These are phyloP conservation scores for Stellera chamaejasme DNA, from an alignment of 345 rosid genomes.

Conservation along the genomic window DNA sequence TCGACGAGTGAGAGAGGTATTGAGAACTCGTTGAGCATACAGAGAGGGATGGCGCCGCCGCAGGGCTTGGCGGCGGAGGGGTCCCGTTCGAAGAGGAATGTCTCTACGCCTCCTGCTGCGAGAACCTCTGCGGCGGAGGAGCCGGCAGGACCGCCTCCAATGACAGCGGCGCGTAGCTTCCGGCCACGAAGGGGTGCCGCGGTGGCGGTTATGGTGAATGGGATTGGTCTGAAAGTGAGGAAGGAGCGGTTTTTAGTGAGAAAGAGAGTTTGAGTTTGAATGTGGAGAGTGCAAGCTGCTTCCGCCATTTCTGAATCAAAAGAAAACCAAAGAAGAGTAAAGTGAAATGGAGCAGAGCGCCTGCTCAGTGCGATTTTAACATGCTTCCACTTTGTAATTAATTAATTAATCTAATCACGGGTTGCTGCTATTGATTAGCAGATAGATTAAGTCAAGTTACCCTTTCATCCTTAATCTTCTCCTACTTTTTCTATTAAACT, in stretches of 20 bases:
- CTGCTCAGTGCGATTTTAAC: too few relatives aligned
- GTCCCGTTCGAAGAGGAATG: slow-evolving; percentile 59
- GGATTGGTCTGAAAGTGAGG: neutral
- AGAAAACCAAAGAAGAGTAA: too few relatives aligned
- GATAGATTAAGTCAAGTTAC: too few relatives aligned
- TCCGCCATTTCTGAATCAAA: slow-evolving; percentile 13
- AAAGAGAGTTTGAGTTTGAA: slow-evolving; percentile 11
- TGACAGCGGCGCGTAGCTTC: slow-evolving; percentile 49
- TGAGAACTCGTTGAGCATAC: slow-evolving; percentile 62
- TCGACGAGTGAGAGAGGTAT: slow-evolving; percentile 54
- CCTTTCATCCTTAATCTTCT: too few relatives aligned
- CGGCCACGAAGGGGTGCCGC: slow-evolving; percentile 25
- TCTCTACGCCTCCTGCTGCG: slow-evolving; percentile 47
- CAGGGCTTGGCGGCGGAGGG: slow-evolving; percentile 55
- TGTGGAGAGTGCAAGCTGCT: slow-evolving; percentile 12
- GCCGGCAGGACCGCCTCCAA: slow-evolving; percentile 61
- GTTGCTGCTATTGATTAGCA: too few relatives aligned
- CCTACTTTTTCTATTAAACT: too few relatives aligned
- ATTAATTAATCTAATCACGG: too few relatives aligned
- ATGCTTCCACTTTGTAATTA: too few relatives aligned
- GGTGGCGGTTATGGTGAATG: slow-evolving; percentile 18
- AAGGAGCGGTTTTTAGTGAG: slow-evolving; percentile 2
- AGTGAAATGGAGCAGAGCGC: too few relatives aligned
- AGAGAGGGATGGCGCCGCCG: slow-evolving; percentile 72
- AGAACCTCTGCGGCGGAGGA: slow-evolving; percentile 55